Conservation (phyloP, 768 basidiomycete species). For the Boletus sp. region DNA sequence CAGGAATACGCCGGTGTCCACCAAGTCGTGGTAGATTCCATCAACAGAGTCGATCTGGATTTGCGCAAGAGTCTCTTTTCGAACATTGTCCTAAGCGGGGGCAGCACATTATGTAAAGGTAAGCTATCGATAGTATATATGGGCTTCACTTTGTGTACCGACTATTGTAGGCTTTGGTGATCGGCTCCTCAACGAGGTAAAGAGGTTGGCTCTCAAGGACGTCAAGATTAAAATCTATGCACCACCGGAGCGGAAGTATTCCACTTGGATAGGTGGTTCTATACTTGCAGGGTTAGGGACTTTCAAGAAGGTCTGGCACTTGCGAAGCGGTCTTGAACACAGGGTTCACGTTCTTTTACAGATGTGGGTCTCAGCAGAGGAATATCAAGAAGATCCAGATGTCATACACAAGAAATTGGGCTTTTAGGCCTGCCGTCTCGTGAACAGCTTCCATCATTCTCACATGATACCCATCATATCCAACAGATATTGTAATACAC, state of each 20-base stretch:
- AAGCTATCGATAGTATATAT: constrained; percentile 18
- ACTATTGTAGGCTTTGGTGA: constrained; percentile 79
- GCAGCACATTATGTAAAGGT: constrained; percentile 95
- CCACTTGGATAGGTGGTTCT: constrained; percentile 95
- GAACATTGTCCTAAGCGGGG: constrained; percentile 95
- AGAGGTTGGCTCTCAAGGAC: constrained; percentile 92
- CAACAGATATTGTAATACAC: constrained; percentile 32
- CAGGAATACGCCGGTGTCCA: constrained; percentile 97
- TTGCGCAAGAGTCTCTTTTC: constrained; percentile 92
- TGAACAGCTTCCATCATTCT: constrained; percentile 13
- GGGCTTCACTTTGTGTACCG: constrained; percentile 17
- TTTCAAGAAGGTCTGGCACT: constrained; percentile 81
- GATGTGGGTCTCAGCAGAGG: constrained; percentile 99
- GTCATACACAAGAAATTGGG: constrained; percentile 96
- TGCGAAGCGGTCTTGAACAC: background rate
- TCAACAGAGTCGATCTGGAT: constrained; percentile 94
- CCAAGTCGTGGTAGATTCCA: constrained; percentile 98
- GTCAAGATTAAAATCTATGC: constrained; percentile 99
- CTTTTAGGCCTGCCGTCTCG: constrained; percentile 44
- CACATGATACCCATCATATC: constrained; percentile 33
- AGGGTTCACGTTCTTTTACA: constrained; percentile 30
- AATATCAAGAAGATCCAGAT: constrained; percentile 98
- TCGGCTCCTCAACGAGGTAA: constrained; percentile 92
- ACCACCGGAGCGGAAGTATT: constrained; percentile 98
- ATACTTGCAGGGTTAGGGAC: constrained; percentile 94